Evolutionary conservation across 345 rosid genomes (phyloP), one percentile per base, ranked within the genome.

Genomic region (Citrus medica): DNA sequence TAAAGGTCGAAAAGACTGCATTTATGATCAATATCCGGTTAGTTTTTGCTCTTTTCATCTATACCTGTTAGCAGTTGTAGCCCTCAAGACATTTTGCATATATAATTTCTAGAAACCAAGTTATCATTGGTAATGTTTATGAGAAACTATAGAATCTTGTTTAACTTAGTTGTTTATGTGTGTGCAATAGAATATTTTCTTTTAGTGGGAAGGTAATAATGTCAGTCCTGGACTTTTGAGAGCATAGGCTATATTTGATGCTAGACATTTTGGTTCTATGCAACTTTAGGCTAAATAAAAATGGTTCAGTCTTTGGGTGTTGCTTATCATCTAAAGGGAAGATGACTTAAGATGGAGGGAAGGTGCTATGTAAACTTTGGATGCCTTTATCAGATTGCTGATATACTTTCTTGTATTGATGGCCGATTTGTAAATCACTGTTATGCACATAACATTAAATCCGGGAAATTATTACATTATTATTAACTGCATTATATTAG

Each of bases 11-110:
- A 90, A 91, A 40, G 99, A 94, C 81, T 92, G 97, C 89, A 90
- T 97, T 69, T 92, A 94, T 71, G 97, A 94, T 81, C 99, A 97
- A 79, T 97, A 92, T 76, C 99, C 99, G 91, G 99, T 94, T 32
- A 90, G 98, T 89, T 75, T 72, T 78, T 53, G 72, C 73, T 58
- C 69, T 35, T 3, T 51, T 79, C 27, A 37, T 27, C 25, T 1
- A 27, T 58, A 37, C 37, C 53, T n/a, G 5, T 51, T 78, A 24
- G 19, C 24, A 64, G 25, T 67, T 69, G 9, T 40, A 55, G 48
- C 65, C 21, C 42, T 72, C 22, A 55, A 46, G 9, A 37, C 17
- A 33, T 53, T 30, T 80, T 22, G 3, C 33, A 28, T 69, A 56
- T 74, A 16, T 48, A n/a, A 64, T 3, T 75, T 16, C 37, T 33